These are phyloP conservation scores for Trichoderma orchidacearum DNA, from an alignment of 495 filamentous ascomycete genomes.

Conservation along the genomic window DNA sequence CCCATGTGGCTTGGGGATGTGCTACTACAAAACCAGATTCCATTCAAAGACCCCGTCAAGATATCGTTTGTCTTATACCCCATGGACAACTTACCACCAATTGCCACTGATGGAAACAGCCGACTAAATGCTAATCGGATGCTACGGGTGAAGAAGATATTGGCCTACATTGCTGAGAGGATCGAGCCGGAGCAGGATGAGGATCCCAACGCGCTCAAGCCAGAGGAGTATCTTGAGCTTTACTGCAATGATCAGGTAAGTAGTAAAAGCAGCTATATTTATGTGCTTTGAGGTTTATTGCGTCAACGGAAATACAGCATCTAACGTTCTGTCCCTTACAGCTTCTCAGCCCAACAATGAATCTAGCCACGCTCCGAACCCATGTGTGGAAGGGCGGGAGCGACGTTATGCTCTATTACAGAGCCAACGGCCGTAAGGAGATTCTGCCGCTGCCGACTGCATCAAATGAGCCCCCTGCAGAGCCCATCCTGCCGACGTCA, in stretches of 20 bases:
- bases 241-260: conserved; percentile 85
- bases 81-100: conserved; percentile 63
- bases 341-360: conserved; percentile 57
- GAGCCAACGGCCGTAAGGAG: conserved; percentile 67
- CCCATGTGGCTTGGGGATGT: conserved; percentile 89
- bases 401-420: conserved; percentile 84
- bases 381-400: conserved; percentile 87
- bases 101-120: conserved; percentile 59
- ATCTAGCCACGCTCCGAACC: conserved; percentile 74
- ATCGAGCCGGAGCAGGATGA: conserved; percentile 54
- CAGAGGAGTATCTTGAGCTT: conserved; percentile 86
- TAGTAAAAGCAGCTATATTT: conserved; percentile 5
- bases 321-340: conserved; percentile 7
- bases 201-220: conserved; percentile 49
- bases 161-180: conserved; percentile 80
- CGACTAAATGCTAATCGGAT: conserved; percentile 93
- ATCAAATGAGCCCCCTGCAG: conserved; percentile 1
- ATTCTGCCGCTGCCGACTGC: conserved; percentile 19
- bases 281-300: too few species aligned
- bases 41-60: conserved; percentile 84
- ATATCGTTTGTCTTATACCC: conserved; percentile 84
- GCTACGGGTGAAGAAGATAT: conserved; percentile 90
- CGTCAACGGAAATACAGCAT: too few species aligned
- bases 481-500: conserved; percentile 11
- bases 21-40: conserved; percentile 72